These are phyloP conservation scores for Trichothecium sympodiale DNA, from an alignment of 2,329 filamentous ascomycete species.

Conservation along the genomic window DNA sequence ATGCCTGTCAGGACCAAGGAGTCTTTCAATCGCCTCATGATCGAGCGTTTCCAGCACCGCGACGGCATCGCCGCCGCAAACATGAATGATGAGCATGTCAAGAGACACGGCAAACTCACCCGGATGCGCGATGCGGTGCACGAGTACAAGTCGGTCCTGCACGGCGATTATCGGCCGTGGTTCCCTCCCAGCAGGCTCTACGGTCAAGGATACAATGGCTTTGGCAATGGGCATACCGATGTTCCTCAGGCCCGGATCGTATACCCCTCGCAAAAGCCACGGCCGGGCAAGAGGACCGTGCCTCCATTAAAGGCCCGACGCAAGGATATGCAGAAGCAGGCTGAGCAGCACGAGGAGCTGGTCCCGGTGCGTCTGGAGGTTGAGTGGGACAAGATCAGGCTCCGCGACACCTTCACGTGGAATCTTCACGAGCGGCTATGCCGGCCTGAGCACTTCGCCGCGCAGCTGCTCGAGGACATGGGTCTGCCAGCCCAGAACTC, in stretches of 20 bases:
- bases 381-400: conserved; percentile 88
- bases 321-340: conserved; percentile 74
- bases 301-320: conserved; percentile 62
- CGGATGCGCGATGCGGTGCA: conserved; percentile 57
- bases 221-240: conserved; percentile 78
- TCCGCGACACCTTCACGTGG: conserved; percentile 97
- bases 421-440: conserved; percentile 88
- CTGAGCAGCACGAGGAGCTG: conserved; percentile 82
- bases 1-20: conserved; percentile 43
- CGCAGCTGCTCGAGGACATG: conserved; percentile 85
- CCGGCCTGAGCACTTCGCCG: conserved; percentile 69
- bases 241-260: conserved; percentile 51
- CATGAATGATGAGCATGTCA: conserved; percentile 29
- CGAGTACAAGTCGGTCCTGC: conserved; percentile 52
- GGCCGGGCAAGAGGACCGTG: conserved; percentile 66
- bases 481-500: conserved; percentile 55
- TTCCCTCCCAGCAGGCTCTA: conserved; percentile 49
- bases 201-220: conserved; percentile 75
- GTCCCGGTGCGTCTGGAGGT: conserved; percentile 88
- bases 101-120: conserved; percentile 34
- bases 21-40: conserved; percentile 39
- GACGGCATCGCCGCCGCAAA: conserved; percentile 44
- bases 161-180: conserved; percentile 40
- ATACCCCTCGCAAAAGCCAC: conserved; percentile 68
- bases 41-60: conserved; percentile 42